A percentile compares a stretch with the other conserved stretches of the same genome.
These are phyloP conservation scores for Hymenoscyphus repandus DNA, from an alignment of 2,329 filamentous ascomycete species.

Conservation along the genomic window DNA sequence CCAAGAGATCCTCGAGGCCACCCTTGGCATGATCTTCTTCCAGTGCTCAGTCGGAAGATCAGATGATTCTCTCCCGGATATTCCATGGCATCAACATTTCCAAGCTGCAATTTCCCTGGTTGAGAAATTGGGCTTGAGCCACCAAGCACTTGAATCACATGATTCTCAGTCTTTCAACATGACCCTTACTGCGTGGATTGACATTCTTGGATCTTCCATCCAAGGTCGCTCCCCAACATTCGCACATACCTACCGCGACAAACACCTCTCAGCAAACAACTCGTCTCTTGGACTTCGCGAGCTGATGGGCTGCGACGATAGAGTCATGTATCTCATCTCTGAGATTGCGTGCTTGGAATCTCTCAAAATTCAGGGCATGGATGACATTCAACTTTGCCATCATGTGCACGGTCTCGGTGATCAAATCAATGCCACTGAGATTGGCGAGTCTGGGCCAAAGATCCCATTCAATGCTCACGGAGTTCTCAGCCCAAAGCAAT, in stretches of 20 bases:
- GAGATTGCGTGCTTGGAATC: slow-evolving; percentile 95
- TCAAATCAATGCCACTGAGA: slow-evolving; percentile 79
- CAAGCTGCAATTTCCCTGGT: slow-evolving; percentile 83
- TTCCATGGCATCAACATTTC: slow-evolving; percentile 97
- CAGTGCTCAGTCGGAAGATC: slow-evolving; percentile 85
- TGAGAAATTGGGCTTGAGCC: slow-evolving; percentile 75
- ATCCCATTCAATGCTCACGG: slow-evolving; percentile 64
- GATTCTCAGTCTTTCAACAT: slow-evolving; percentile 70
- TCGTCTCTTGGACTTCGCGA: slow-evolving; percentile 70
- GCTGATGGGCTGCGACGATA: slow-evolving; percentile 96
- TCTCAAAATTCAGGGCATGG: slow-evolving; percentile 75
- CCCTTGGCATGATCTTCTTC: slow-evolving; percentile 93
- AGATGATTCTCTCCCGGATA: slow-evolving; percentile 81
- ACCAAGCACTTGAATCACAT: slow-evolving; percentile 54
- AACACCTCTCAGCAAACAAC: slow-evolving; percentile 68
- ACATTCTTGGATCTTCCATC: slow-evolving; percentile 94
- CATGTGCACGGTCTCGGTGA: slow-evolving; percentile 85
- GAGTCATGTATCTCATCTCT: slow-evolving; percentile 95
- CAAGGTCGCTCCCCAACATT: slow-evolving; percentile 79
- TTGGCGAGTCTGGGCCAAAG: slow-evolving; percentile 50
- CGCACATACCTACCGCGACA: slow-evolving; percentile 91
- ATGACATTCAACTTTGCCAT: slow-evolving; percentile 79
- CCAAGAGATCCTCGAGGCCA: slow-evolving; percentile 83
- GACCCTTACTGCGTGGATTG: slow-evolving; percentile 91
- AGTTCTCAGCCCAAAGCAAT: slow-evolving; percentile 72